Base-by-base conservation (phyloP, 352 stramenopile genomes). In the Phytopythium helicoides region DNA sequence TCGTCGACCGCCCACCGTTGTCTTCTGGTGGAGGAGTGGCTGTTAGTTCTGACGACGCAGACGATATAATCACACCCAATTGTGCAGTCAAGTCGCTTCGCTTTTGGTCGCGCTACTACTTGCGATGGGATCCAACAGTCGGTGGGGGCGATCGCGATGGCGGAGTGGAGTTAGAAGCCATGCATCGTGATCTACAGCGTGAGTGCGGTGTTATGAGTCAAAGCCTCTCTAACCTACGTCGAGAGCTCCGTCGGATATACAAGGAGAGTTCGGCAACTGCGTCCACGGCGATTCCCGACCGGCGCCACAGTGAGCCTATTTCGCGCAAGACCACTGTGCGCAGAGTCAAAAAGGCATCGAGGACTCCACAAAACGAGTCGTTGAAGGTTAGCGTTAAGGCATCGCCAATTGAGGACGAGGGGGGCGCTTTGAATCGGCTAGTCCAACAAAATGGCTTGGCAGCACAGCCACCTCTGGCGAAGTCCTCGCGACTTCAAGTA, bases 41-140 rank as follows among this genome's bases (percentile, higher is more conserved):
- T 64, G 74, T 68, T 31, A 45, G 52, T 0, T 66, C 64, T 1
- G 67, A 79, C 2, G 51, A 47, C 0, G 73, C 78, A 22, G 71
- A 85, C 47, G 71, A 89, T 47, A 72, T 92, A 34, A 77, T 94
- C 16, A 64, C 88, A 9, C 84, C 81, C 21, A 86, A 76, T 34
- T 78, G 68, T 21, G 74, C 76, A 41, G 79, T 87, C 15, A 88
- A 87, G 23, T 71, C 77, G 33, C 57, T 94, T 11, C 64, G 70
- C 36, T 90, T 94, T 22, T 94, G 84, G 84, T 67, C 72, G 12
- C 68, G 79, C 15, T 94, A 92, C 52, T 94, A 92, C 34, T 50
- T 94, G 51, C 78, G 84, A 6, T 92, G 81, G 78, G 80, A 94
- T 38, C 70, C 81, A 0, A 74, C 68, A 2, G 76, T 68, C 6